These are phyloP conservation scores for Mycena citricolor DNA, from an alignment of 1,284 basidiomycete species.

Conservation along the genomic window DNA sequence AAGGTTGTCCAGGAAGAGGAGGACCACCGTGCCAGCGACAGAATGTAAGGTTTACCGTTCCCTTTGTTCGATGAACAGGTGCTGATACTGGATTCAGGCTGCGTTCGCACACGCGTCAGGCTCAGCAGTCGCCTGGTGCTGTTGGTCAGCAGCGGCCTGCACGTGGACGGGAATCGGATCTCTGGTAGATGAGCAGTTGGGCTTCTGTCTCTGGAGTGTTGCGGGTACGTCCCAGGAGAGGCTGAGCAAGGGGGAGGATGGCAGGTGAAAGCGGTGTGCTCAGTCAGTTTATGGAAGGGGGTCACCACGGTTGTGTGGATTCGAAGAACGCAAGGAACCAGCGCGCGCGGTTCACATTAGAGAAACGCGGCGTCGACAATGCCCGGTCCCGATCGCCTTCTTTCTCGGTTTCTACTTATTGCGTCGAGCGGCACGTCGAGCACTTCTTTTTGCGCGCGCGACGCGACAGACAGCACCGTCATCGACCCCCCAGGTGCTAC, in stretches of 20 bases:
- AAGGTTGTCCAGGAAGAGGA: slow-evolving; percentile 81
- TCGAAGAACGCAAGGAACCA: background rate
- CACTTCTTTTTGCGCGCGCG: slow-evolving; percentile 12
- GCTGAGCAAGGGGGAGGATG: slow-evolving; percentile 63
- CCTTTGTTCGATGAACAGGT: slow-evolving; percentile 23
- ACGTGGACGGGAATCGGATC: slow-evolving; percentile 65
- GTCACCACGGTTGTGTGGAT: slow-evolving; percentile 8
- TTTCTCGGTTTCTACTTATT: slow-evolving; percentile 16
- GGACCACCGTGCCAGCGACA: slow-evolving; percentile 72
- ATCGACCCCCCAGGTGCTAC: slow-evolving; percentile 13
- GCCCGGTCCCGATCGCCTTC: slow-evolving; percentile 5
- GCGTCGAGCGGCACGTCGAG: slow-evolving; percentile 6
- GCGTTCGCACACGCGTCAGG: slow-evolving; percentile 81
- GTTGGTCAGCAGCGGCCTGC: slow-evolving; percentile 60
- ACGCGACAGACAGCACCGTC: slow-evolving; percentile 17
- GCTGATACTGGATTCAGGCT: slow-evolving; percentile 50
- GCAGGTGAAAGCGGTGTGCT: slow-evolving; percentile 43
- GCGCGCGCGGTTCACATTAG: background rate
- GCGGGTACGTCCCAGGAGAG: slow-evolving; percentile 53
- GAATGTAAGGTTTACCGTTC: slow-evolving; percentile 59
- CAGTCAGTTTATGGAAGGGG: slow-evolving; percentile 16
- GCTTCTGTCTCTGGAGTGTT: slow-evolving; percentile 33
- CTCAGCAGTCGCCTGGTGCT: slow-evolving; percentile 63
- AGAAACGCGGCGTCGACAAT: slow-evolving; percentile 7
- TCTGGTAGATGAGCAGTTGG: slow-evolving; percentile 60